Percentiles rank a stretch among this genome's conserved stretches.
Conservation (phyloP, 1,284 basidiomycete genomes). For the Exobasidium cylindrosporum region DNA sequence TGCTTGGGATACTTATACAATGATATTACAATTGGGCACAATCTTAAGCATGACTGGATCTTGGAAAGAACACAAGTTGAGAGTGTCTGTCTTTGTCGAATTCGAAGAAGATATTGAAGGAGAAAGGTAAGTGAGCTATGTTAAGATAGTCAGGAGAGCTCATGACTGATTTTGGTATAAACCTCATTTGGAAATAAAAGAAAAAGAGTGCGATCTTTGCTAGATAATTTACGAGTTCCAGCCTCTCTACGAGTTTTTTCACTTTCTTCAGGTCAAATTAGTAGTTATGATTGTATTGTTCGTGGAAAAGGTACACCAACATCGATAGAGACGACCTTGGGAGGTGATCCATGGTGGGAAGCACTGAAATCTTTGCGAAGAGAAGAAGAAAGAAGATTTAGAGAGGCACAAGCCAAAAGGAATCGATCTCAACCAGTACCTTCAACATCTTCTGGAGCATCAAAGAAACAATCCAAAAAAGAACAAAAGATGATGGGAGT, state of each 20-base stretch:
- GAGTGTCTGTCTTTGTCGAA: conserved; percentile 54
- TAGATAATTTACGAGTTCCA: conserved; percentile 53
- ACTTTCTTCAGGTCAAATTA: conserved; percentile 38
- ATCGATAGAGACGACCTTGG: conserved; percentile 34
- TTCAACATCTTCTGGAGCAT: not conserved
- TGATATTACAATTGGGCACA: conserved; percentile 54
- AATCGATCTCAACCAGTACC: conserved; percentile 15
- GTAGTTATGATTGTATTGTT: conserved; percentile 49
- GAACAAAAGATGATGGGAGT: conserved; percentile 38
- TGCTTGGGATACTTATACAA: conserved; percentile 54
- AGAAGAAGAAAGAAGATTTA: conserved; percentile 38
- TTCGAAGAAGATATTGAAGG: conserved; percentile 43
- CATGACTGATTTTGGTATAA: not conserved
- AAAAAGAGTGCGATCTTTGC: conserved; percentile 41
- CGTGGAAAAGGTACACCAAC: conserved; percentile 33
- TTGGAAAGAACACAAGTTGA: conserved; percentile 51
- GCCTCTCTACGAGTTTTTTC: conserved; percentile 51
- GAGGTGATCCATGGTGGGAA: conserved; percentile 52
- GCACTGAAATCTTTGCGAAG: conserved; percentile 43
- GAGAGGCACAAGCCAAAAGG: conserved; percentile 32
- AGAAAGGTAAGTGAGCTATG: conserved; percentile 36
- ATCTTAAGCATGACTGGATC: conserved; percentile 52
- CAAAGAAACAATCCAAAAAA: conserved; percentile 29
- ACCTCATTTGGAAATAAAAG: conserved; percentile 3
- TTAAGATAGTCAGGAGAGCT: too few species aligned